These are phyloP conservation scores for Malus sieversii DNA, from an alignment of 306 rosid genomes.

Conservation along the genomic window DNA sequence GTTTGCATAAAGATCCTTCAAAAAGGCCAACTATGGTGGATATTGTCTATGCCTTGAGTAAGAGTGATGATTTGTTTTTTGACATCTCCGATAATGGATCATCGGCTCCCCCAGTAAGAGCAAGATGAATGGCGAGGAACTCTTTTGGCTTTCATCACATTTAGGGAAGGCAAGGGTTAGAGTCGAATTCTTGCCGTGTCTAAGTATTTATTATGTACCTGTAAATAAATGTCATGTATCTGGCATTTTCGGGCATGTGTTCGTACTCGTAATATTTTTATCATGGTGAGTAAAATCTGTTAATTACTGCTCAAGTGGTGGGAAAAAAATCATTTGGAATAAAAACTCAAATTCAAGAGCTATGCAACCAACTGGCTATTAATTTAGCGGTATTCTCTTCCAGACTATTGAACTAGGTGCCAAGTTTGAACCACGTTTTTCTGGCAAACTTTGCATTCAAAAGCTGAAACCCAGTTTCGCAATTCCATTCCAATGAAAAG, in stretches of 20 bases:
- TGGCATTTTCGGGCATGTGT: background rate
- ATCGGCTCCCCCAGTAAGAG: constrained; percentile 35
- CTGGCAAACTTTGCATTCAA: too few species aligned
- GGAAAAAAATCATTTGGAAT: too few species aligned
- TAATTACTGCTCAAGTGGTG: too few species aligned
- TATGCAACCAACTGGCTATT: too few species aligned
- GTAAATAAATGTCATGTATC: background rate
- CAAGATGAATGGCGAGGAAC: constrained; percentile 34
- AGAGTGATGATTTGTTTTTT: constrained; percentile 55
- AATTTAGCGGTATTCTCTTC: too few species aligned
- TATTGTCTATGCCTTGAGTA: constrained; percentile 61
- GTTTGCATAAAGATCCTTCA: constrained; percentile 58
- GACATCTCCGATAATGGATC: constrained; percentile 63
- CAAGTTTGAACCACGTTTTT: too few species aligned
- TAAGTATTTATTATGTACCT: background rate
- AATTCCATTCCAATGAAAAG: too few species aligned
- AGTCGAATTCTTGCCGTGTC: background rate
- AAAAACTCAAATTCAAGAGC: too few species aligned
- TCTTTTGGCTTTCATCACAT: background rate
- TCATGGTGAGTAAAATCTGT: too few species aligned
- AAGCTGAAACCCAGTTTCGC: too few species aligned
- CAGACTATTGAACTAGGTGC: too few species aligned
- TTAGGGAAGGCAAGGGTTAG: too few species aligned
- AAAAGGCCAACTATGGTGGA: constrained; percentile 86
- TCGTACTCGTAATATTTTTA: background rate